Conservation (phyloP, 768 basidiomycete species). For the Phallus indusiatus region DNA sequence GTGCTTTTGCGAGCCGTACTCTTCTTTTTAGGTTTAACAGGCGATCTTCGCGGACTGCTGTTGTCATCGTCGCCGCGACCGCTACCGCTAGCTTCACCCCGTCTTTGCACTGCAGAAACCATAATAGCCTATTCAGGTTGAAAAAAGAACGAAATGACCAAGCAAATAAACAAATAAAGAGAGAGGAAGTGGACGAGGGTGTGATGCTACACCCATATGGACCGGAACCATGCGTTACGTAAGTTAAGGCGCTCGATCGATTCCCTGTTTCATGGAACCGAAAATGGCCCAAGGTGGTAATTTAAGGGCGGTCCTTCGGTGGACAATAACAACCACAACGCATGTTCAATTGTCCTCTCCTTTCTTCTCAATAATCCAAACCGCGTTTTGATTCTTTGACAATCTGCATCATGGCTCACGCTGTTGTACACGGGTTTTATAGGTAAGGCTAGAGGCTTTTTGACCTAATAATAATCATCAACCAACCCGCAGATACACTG, state of each 20-base stretch:
- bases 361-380: not conserved
- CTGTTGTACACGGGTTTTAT: slow-evolving; percentile 63
- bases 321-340: not conserved
- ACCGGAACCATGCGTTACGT: no score
- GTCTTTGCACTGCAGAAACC: slow-evolving; percentile 5
- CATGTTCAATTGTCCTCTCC: not conserved
- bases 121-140: no score
- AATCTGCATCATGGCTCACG: slow-evolving; percentile 11
- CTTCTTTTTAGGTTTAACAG: slow-evolving; percentile 35
- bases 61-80: no score
- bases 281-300: not conserved
- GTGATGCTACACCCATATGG: not conserved
- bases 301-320: no score
- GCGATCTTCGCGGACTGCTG: slow-evolving; percentile 34
- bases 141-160: not conserved
- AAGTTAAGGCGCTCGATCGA: not conserved
- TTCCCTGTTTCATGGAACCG: not conserved
- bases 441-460: slow-evolving; percentile 3
- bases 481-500: slow-evolving; percentile 47
- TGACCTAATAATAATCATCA: slow-evolving; percentile 10
- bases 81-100: slow-evolving; percentile 20
- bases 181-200: not conserved
- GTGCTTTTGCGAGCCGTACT: slow-evolving; percentile 81
- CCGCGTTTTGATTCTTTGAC: not conserved
- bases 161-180: not conserved